A percentile compares a stretch with the other conserved stretches of the same genome.
These are phyloP conservation scores for Penicillium sp. DNA, from an alignment of 2,329 filamentous ascomycete species.

Conservation along the genomic window DNA sequence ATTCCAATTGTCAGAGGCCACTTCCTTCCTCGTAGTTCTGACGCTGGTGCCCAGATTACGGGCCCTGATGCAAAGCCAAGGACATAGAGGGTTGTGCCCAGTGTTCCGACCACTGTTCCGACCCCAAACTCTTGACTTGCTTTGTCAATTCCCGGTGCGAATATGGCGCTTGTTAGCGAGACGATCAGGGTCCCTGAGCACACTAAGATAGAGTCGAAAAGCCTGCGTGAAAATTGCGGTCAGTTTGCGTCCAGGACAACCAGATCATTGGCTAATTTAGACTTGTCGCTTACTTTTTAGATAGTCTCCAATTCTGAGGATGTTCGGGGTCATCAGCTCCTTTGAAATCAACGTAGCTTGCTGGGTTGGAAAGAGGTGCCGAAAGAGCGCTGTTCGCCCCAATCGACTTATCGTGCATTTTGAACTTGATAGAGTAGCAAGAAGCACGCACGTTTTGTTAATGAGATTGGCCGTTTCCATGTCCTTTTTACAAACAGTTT, in stretches of 20 bases:
- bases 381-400: conserved; percentile 49
- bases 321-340: conserved; percentile 50
- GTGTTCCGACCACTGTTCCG: conserved; percentile 39
- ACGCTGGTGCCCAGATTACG: conserved; percentile 59
- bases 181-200: conserved; percentile 50
- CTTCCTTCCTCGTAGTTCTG: conserved; percentile 58
- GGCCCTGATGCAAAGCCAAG: conserved; percentile 58
- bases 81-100: conserved; percentile 49
- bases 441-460: not conserved
- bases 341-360: conserved; percentile 56
- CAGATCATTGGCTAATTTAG: not conserved
- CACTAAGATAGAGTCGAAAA: conserved; percentile 22
- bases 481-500: not conserved
- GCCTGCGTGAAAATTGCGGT: conserved; percentile 4
- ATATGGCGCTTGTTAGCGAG: conserved; percentile 58
- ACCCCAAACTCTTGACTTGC: conserved; percentile 52
- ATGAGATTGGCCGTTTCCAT: not conserved
- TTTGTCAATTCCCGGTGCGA: conserved; percentile 59
- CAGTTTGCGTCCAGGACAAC: not conserved
- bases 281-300: conserved; percentile 40
- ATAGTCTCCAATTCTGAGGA: conserved; percentile 51
- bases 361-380: conserved; percentile 46
- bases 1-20: conserved; percentile 47
- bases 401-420: conserved; percentile 14
- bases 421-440: not conserved